These are phyloP conservation scores for Colletotrichum chlorophyti DNA, from an alignment of 2,329 filamentous ascomycete species.

Conservation along the genomic window DNA sequence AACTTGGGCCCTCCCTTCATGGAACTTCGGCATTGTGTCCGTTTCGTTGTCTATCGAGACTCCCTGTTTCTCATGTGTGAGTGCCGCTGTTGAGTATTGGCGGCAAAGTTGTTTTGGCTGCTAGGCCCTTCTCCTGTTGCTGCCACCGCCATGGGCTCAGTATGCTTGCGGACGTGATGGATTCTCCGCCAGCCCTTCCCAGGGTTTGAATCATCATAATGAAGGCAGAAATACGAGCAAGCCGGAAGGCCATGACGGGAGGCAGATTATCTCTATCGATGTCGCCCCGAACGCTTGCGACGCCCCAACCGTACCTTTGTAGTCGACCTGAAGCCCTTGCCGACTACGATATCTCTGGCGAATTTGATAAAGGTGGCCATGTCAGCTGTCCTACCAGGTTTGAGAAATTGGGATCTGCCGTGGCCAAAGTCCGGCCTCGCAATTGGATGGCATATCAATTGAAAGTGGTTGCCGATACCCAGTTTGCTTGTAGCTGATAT, in stretches of 20 bases:
- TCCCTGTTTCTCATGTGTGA: neutral
- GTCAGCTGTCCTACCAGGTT: neutral
- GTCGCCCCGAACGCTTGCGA: constrained; percentile 30
- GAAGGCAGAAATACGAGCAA: constrained; percentile 40
- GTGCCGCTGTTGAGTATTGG: constrained; percentile 8
- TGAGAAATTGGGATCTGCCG: neutral
- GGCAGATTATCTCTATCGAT: constrained; percentile 41
- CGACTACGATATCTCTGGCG: neutral
- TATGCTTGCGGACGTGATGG: no score
- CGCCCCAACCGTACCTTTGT: neutral
- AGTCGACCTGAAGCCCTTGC: neutral
- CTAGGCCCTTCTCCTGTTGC: no score
- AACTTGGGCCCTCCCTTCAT: neutral
- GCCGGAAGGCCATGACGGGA: constrained; percentile 40
- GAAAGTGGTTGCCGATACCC: neutral
- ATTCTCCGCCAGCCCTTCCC: no score
- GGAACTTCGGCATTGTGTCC: neutral
- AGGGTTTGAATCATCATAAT: constrained; percentile 40
- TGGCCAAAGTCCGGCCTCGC: neutral
- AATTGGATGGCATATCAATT: neutral
- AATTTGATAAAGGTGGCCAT: neutral
- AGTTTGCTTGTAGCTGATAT: neutral
- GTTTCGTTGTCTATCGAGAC: neutral
- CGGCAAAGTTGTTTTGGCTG: no score
- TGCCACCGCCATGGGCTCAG: no score